These are phyloP conservation scores for Tylopilus balloui DNA, from an alignment of 768 basidiomycete genomes.

Conservation along the genomic window DNA sequence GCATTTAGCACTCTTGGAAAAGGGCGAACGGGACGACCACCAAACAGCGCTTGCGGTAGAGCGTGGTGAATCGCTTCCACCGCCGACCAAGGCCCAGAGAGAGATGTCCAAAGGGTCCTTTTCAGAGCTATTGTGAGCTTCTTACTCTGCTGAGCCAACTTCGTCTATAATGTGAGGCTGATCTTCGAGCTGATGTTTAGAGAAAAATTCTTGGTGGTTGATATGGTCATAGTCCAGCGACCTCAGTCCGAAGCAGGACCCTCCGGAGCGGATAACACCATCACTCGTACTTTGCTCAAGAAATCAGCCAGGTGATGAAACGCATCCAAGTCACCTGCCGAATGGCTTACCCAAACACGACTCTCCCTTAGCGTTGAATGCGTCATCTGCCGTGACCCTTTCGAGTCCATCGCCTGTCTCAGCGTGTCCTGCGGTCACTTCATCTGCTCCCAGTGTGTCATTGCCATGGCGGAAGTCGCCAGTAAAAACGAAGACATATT, in stretches of 20 bases:
- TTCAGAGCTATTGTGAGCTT: conserved; percentile 13
- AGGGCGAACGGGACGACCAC: conserved; percentile 16
- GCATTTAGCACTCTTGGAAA: conserved; percentile 12
- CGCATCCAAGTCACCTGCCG: not conserved
- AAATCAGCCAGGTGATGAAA: not conserved
- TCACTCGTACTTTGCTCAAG: too few relatives aligned
- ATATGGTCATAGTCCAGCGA: not conserved
- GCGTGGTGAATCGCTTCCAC: conserved; percentile 24
- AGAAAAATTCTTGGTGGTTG: conserved; percentile 11
- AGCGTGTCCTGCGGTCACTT: conserved; percentile 42
- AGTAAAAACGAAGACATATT: conserved; percentile 46
- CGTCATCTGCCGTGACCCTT: conserved; percentile 38
- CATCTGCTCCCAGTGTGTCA: conserved; percentile 45
- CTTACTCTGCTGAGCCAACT: not conserved
- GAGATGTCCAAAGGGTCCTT: conserved; percentile 14
- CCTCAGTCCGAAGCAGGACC: not conserved
- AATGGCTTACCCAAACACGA: not conserved
- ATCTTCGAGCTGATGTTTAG: conserved; percentile 1
- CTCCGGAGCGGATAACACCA: not conserved
- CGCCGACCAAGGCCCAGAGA: conserved; percentile 19
- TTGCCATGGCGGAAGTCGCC: conserved; percentile 39
- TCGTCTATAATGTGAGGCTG: not conserved
- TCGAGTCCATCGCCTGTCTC: conserved; percentile 23
- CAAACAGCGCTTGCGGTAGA: conserved; percentile 31
- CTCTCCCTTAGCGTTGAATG: conserved; percentile 31